Percentiles rank a stretch among this genome's conserved stretches.
Evolutionary conservation across 176 grass and related monocot species (phyloP).

Genomic region (Aegilops sharonensis): DNA sequence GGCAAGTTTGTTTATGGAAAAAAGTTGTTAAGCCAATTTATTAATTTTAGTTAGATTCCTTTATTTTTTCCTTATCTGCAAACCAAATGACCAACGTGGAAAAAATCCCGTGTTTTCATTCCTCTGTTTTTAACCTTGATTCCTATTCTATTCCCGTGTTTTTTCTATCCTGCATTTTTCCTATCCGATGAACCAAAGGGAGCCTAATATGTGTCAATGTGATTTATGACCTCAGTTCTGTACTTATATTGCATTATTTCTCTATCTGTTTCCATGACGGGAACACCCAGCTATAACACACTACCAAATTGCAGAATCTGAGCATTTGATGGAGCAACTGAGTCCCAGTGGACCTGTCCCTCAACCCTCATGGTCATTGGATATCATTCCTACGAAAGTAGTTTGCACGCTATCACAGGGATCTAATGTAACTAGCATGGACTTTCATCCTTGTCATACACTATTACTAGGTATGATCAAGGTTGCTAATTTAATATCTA

Average conservation of each 20-base stretch:
- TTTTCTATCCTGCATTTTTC: too few species aligned
- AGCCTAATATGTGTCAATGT: neutral
- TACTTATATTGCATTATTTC: constrained; percentile 33
- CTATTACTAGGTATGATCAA: constrained; percentile 72
- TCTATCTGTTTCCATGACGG: constrained; percentile 43
- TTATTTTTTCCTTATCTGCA: too few species aligned
- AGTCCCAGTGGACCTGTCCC: constrained; percentile 58
- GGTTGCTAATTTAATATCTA: constrained; percentile 5
- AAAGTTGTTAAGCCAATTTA: too few species aligned
- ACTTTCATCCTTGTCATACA: constrained; percentile 86
- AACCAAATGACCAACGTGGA: too few species aligned
- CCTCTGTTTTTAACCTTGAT: too few species aligned
- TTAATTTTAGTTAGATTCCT: too few species aligned
- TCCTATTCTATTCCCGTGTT: too few species aligned
- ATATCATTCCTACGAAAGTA: constrained; percentile 79
- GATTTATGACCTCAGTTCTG: constrained; percentile 18
- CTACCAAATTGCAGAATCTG: constrained; percentile 88
- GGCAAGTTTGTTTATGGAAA: too few species aligned
- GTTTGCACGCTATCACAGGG: constrained; percentile 73
- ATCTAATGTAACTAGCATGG: constrained; percentile 91
- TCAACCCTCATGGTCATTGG: constrained; percentile 69
- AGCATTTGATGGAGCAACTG: constrained; percentile 87
- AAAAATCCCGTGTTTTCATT: too few species aligned
- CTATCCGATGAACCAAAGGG: too few species aligned
- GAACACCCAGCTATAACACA: constrained; percentile 71